phyloP scores from a whole-genome alignment of 2,329 filamentous ascomycete genomes.

The Talaromyces sp. region DNA sequence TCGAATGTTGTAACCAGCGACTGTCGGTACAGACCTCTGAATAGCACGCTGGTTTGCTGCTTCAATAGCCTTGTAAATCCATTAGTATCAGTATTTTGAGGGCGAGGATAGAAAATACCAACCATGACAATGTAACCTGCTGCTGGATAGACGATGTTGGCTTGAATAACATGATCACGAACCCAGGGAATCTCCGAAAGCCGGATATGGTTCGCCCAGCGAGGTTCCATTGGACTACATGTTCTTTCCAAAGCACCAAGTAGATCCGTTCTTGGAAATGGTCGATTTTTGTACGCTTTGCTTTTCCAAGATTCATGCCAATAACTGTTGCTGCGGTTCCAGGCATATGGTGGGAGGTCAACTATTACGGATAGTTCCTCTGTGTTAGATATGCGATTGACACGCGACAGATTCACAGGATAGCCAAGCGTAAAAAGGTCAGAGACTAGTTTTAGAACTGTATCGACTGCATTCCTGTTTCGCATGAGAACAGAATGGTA shows the following conservation, averaged over 20 bases:
- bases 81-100: neutral
- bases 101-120: neutral
- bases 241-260: slow-evolving; percentile 18
- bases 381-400: slow-evolving; percentile 22
- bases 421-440: slow-evolving; percentile 25
- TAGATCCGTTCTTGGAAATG: slow-evolving; percentile 20
- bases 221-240: slow-evolving; percentile 21
- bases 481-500: slow-evolving; percentile 27
- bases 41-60: slow-evolving; percentile 21
- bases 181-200: slow-evolving; percentile 28
- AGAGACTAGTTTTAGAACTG: slow-evolving; percentile 22
- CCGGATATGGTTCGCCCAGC: slow-evolving; percentile 26
- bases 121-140: slow-evolving; percentile 30
- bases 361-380: neutral
- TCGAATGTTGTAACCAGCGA: slow-evolving; percentile 19
- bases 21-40: neutral
- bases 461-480: slow-evolving; percentile 35
- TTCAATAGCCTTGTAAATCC: slow-evolving; percentile 27
- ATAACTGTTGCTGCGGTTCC: slow-evolving; percentile 19
- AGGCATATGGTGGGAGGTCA: slow-evolving; percentile 22
- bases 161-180: slow-evolving; percentile 26
- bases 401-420: slow-evolving; percentile 25
- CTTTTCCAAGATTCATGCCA: slow-evolving; percentile 20
- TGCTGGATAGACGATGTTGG: slow-evolving; percentile 31
- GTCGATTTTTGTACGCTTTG: slow-evolving; percentile 19